These are phyloP conservation scores for Podaxis sp. DNA, from an alignment of 768 basidiomycete species.

Conservation along the genomic window DNA sequence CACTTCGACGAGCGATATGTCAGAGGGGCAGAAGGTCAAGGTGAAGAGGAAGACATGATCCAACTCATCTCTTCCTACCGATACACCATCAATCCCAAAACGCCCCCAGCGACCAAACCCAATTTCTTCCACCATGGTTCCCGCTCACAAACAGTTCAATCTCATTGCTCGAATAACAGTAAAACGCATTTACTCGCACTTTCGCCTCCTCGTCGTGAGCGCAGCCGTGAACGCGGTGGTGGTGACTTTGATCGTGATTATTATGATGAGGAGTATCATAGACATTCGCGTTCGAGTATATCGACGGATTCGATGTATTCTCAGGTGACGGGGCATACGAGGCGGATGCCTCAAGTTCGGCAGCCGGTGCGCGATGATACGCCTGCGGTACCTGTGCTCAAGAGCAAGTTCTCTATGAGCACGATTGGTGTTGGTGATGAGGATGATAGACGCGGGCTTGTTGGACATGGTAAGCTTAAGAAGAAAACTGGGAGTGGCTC, in stretches of 20 bases:
- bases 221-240: background rate
- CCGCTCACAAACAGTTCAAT: background rate
- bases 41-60: slow-evolving; percentile 45
- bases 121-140: slow-evolving; percentile 9
- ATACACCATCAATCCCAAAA: slow-evolving; percentile 22
- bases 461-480: slow-evolving; percentile 10
- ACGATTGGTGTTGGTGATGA: slow-evolving; percentile 28
- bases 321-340: slow-evolving; percentile 62
- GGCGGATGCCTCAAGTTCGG: slow-evolving; percentile 60
- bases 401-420: slow-evolving; percentile 51
- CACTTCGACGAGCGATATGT: slow-evolving; percentile 33
- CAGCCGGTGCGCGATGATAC: slow-evolving; percentile 46
- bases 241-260: background rate
- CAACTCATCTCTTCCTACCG: slow-evolving; percentile 51
- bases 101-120: slow-evolving; percentile 8
- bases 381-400: slow-evolving; percentile 19
- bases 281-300: slow-evolving; percentile 37
- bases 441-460: background rate
- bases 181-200: background rate
- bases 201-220: background rate
- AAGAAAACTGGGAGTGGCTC: slow-evolving; percentile 22
- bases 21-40: slow-evolving; percentile 21
- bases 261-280: slow-evolving; percentile 34
- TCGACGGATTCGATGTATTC: slow-evolving; percentile 67
- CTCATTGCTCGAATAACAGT: slow-evolving; percentile 1